These are phyloP conservation scores for Cyanidiococcus yangmingshanensis DNA, from an alignment of 23 red algal genomes.

Conservation along the genomic window DNA sequence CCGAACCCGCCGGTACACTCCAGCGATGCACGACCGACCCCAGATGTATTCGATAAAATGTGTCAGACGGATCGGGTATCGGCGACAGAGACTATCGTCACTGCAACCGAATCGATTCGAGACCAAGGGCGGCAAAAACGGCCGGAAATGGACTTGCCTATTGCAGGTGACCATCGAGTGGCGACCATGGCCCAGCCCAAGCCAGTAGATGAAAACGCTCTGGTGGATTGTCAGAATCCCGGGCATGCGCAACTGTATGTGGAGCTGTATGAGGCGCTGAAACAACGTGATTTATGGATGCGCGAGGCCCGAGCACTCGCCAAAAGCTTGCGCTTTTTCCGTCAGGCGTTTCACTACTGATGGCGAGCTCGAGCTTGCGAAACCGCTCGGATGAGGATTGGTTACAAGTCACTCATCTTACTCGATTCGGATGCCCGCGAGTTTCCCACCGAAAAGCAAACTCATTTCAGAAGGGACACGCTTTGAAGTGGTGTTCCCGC, in stretches of 20 bases:
- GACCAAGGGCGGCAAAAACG: background rate
- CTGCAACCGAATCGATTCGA: background rate
- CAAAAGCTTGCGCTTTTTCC: background rate
- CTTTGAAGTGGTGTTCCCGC: too few species aligned
- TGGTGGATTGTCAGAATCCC: background rate
- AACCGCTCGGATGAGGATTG: too few species aligned
- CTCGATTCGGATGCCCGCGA: too few species aligned
- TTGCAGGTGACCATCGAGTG: background rate
- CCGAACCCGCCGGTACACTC: background rate
- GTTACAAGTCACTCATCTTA: too few species aligned
- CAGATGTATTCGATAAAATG: background rate
- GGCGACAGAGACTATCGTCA: background rate
- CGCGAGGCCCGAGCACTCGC: background rate
- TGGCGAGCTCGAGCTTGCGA: too few species aligned
- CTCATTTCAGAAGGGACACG: too few species aligned
- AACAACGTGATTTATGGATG: conserved; percentile 18
- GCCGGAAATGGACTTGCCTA: background rate
- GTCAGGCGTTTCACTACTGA: background rate
- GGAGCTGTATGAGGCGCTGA: conserved; percentile 8
- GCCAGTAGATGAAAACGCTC: background rate
- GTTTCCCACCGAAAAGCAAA: too few species aligned
- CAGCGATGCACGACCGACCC: background rate
- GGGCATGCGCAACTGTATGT: background rate
- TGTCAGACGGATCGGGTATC: background rate
- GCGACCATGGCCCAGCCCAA: background rate